Evolutionary conservation across 1,139 yeast species (phyloP).

Genomic region (Chernovozyma aurita): DNA sequence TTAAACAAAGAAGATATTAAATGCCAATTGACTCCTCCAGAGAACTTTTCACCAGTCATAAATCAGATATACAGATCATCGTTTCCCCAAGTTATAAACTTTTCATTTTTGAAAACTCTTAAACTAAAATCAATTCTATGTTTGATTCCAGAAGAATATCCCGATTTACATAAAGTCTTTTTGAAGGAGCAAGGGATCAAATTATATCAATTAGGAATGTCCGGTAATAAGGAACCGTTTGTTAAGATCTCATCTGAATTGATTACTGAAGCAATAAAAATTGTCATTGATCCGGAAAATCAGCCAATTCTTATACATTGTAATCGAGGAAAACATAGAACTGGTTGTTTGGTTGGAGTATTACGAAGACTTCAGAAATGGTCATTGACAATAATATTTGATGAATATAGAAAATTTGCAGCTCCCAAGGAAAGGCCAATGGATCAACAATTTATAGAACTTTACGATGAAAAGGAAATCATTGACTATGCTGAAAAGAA

Average conservation of each 20-base stretch:
- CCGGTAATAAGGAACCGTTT: conserved; percentile 95
- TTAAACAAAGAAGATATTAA: conserved; percentile 2
- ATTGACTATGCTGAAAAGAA: conserved; percentile 46
- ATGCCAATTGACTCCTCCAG: conserved; percentile 62
- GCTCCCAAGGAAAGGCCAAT: conserved; percentile 92
- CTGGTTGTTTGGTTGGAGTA: conserved; percentile 95
- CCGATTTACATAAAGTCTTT: conserved; percentile 67
- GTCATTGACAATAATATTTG: conserved; percentile 91
- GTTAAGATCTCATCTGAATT: conserved; percentile 76
- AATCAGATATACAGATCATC: conserved; percentile 80
- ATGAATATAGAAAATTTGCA: conserved; percentile 90
- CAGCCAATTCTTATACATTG: conserved; percentile 93
- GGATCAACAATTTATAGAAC: conserved; percentile 92
- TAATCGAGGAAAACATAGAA: conserved; percentile 92
- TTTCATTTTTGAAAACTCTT: conserved; percentile 59
- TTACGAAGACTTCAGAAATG: conserved; percentile 82
- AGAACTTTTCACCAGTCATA: conserved; percentile 83
- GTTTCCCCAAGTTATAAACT: conserved; percentile 83
- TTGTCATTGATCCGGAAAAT: conserved; percentile 76
- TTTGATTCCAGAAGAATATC: conserved; percentile 88
- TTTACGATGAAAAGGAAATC: conserved; percentile 67
- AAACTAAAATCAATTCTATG: conserved; percentile 73
- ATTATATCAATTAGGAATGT: conserved; percentile 84
- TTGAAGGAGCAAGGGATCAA: conserved; percentile 55
- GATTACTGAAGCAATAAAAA: conserved; percentile 75